Conservation (phyloP, 768 basidiomycete species). For the Polyporus arcularius region DNA sequence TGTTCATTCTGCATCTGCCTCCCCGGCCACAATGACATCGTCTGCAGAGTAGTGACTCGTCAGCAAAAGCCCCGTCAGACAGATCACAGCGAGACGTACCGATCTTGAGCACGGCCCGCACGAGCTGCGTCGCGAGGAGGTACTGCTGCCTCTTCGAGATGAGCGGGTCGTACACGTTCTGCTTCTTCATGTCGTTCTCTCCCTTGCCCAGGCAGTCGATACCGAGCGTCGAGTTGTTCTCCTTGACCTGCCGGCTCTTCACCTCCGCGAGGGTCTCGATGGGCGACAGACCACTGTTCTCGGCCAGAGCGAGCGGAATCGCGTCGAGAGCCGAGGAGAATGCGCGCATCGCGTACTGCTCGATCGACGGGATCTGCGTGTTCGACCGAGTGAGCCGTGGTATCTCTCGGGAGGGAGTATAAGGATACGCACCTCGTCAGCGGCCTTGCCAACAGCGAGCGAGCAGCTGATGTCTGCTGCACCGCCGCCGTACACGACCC, state of each 20-base stretch:
- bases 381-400: not conserved
- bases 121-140: conserved; percentile 93
- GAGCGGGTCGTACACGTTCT: conserved; percentile 95
- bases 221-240: conserved; percentile 82
- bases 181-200: conserved; percentile 96
- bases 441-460: conserved; percentile 90
- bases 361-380: conserved; percentile 86
- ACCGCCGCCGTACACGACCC: conserved; percentile 97
- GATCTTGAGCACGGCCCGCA: conserved; percentile 86
- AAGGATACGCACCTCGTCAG: conserved; percentile 71
- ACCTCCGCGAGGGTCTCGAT: conserved; percentile 97
- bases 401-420: not conserved
- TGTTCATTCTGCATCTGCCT: conserved; percentile 5
- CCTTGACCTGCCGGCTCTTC: conserved; percentile 88
- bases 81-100: conserved; percentile 45
- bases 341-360: conserved; percentile 99
- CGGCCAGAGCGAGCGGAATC: conserved; percentile 94
- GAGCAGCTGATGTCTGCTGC: conserved; percentile 97
- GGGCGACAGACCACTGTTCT: conserved; percentile 95
- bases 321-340: conserved; percentile 94
- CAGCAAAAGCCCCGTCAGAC: not conserved
- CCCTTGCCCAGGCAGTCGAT: conserved; percentile 90
- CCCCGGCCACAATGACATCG: conserved; percentile 16
- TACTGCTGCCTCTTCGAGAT: conserved; percentile 98
- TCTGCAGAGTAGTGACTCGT: not conserved